Evolutionary conservation across 306 rosid species (phyloP).

Genomic region (Prunus mume): DNA sequence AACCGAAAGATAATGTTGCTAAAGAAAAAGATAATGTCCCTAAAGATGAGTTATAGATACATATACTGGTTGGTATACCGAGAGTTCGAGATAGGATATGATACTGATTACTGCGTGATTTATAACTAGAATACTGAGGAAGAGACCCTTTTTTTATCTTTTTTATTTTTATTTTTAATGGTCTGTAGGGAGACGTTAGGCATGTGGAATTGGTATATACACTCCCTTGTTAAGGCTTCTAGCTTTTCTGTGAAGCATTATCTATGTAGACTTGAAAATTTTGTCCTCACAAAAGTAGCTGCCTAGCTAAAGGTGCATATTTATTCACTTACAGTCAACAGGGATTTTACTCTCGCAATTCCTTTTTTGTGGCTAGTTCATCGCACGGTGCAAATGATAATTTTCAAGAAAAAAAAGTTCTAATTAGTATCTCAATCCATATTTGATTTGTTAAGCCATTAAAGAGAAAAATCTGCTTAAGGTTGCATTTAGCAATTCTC

Average conservation of each 20-base stretch:
- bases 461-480: too few relatives aligned
- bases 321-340: background rate
- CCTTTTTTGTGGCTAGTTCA: background rate
- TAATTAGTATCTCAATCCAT: too few relatives aligned
- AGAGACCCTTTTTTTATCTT: background rate
- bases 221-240: background rate
- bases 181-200: background rate
- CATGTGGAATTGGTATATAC: background rate
- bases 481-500: too few relatives aligned
- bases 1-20: slow-evolving; percentile 35
- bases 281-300: background rate
- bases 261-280: background rate
- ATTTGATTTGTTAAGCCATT: too few relatives aligned
- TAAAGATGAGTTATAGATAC: slow-evolving; percentile 72
- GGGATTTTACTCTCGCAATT: background rate
- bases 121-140: slow-evolving; percentile 1
- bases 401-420: too few relatives aligned
- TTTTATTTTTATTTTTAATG: too few relatives aligned
- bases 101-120: background rate
- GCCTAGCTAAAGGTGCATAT: background rate
- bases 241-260: background rate
- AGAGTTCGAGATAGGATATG: background rate
- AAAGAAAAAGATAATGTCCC: slow-evolving; percentile 49
- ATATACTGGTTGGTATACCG: background rate
- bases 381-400: too few relatives aligned